These are phyloP conservation scores for Phytophthora pisi DNA, from an alignment of 352 stramenopile species.

Conservation along the genomic window DNA sequence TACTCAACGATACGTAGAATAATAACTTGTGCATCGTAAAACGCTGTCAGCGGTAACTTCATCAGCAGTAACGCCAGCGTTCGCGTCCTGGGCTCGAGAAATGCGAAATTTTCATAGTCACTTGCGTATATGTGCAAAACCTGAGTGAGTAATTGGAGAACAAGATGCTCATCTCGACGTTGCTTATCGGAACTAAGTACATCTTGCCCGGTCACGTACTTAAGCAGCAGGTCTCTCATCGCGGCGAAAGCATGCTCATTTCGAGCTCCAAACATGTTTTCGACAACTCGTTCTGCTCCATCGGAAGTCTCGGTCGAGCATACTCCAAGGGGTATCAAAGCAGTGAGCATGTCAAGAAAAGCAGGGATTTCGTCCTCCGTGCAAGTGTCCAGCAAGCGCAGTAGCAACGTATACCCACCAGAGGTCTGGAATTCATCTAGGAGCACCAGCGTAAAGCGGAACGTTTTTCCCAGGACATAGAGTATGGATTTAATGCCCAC, in stretches of 20 bases:
- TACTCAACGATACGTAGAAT: conserved; percentile 83
- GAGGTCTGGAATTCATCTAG: conserved; percentile 70
- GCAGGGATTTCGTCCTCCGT: conserved; percentile 45
- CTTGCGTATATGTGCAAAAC: conserved; percentile 77
- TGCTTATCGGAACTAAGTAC: conserved; percentile 9
- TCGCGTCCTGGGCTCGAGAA: conserved; percentile 73
- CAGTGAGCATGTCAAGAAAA: conserved; percentile 58
- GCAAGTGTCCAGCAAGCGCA: conserved; percentile 46
- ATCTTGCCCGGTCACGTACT: conserved; percentile 41
- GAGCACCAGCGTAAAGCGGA: conserved; percentile 60
- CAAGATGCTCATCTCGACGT: conserved; percentile 47
- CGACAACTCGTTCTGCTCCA: conserved; percentile 42
- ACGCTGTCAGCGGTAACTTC: conserved; percentile 59
- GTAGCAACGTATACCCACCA: conserved; percentile 66
- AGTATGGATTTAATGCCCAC: conserved; percentile 59
- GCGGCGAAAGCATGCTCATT: conserved; percentile 69
- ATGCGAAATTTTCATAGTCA: conserved; percentile 74
- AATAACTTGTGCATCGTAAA: conserved; percentile 68
- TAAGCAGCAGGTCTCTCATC: conserved; percentile 71
- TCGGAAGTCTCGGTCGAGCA: conserved; percentile 46
- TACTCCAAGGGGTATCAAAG: conserved; percentile 64
- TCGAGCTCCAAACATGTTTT: conserved; percentile 53
- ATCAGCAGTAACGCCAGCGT: conserved; percentile 70
- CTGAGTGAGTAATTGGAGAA: conserved; percentile 67
- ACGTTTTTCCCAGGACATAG: conserved; percentile 69